Conservation (phyloP, 805 yeast genomes). For the Dipodascopsis uninucleata region DNA sequence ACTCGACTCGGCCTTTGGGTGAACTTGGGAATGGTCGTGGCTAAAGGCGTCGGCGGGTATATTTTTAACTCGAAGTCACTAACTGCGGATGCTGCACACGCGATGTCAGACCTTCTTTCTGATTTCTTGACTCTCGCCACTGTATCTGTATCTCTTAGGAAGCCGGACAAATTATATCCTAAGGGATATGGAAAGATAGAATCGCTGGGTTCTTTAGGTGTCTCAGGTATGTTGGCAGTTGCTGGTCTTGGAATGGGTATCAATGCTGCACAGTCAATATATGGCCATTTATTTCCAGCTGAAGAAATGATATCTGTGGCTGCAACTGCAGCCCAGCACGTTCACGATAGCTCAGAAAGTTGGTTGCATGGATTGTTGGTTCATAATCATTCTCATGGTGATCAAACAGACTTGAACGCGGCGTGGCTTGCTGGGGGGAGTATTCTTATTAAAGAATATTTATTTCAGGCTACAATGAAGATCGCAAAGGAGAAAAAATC, state of each 20-base stretch:
- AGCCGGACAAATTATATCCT: slow-evolving; percentile 63
- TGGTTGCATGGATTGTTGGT: slow-evolving; percentile 10
- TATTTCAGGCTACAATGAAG: slow-evolving; percentile 75
- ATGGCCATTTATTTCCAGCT: slow-evolving; percentile 14
- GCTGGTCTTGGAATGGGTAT: slow-evolving; percentile 91
- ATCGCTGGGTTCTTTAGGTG: slow-evolving; percentile 86
- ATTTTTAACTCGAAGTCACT: slow-evolving; percentile 92
- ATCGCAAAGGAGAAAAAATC: slow-evolving; percentile 77
- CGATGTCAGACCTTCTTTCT: slow-evolving; percentile 82
- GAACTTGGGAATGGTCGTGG: slow-evolving; percentile 79
- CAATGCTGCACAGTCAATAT: slow-evolving; percentile 44
- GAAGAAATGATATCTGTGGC: background rate
- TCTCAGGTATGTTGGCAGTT: slow-evolving; percentile 71
- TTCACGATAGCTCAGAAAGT: slow-evolving; percentile 2
- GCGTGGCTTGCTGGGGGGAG: slow-evolving; percentile 95
- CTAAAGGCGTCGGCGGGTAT: slow-evolving; percentile 85
- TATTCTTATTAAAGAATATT: slow-evolving; percentile 80
- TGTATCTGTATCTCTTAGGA: slow-evolving; percentile 66
- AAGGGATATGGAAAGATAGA: slow-evolving; percentile 91
- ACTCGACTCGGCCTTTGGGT: slow-evolving; percentile 87
- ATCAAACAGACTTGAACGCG: slow-evolving; percentile 73
- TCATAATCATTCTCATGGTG: slow-evolving; percentile 50
- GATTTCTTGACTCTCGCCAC: slow-evolving; percentile 88
- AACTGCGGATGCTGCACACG: slow-evolving; percentile 91
- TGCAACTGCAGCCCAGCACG: slow-evolving; percentile 6